Evolutionary conservation across 2,329 filamentous ascomycete genomes (phyloP).

Genomic region (Calycina herbarum): DNA sequence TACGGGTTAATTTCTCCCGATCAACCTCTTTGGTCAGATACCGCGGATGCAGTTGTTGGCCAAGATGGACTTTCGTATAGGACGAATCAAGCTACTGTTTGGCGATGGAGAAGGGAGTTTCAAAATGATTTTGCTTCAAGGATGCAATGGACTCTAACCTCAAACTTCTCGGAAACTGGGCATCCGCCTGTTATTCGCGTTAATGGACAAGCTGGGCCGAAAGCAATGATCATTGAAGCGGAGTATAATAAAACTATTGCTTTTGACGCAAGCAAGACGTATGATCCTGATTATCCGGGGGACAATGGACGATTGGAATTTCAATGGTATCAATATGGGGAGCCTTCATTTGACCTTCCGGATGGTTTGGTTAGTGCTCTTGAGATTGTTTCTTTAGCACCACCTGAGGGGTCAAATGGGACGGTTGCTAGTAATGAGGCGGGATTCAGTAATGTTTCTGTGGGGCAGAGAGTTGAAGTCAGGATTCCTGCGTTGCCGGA

Average conservation of each 20-base stretch:
- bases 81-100: conserved; percentile 49
- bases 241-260: not conserved
- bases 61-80: conserved; percentile 32
- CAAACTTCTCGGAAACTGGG: conserved; percentile 38
- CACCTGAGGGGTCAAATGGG: not conserved
- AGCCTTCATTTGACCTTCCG: conserved; percentile 3
- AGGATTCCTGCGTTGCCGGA: not conserved
- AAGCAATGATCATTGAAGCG: conserved; percentile 31
- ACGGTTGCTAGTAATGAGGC: not conserved
- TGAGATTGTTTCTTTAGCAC: not conserved
- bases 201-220: conserved; percentile 41
- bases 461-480: not conserved
- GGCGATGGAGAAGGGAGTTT: conserved; percentile 50
- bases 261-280: conserved; percentile 11
- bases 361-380: not conserved
- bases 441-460: not conserved
- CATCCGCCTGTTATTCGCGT: conserved; percentile 43
- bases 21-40: conserved; percentile 31
- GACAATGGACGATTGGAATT: not conserved
- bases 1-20: conserved; percentile 31
- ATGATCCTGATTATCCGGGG: conserved; percentile 8
- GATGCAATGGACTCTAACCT: conserved; percentile 47
- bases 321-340: conserved; percentile 10
- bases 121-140: conserved; percentile 51
- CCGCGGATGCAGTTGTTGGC: conserved; percentile 37